Evolutionary conservation across 768 basidiomycete genomes (phyloP).

Genomic region (Mycena sanguinolenta): DNA sequence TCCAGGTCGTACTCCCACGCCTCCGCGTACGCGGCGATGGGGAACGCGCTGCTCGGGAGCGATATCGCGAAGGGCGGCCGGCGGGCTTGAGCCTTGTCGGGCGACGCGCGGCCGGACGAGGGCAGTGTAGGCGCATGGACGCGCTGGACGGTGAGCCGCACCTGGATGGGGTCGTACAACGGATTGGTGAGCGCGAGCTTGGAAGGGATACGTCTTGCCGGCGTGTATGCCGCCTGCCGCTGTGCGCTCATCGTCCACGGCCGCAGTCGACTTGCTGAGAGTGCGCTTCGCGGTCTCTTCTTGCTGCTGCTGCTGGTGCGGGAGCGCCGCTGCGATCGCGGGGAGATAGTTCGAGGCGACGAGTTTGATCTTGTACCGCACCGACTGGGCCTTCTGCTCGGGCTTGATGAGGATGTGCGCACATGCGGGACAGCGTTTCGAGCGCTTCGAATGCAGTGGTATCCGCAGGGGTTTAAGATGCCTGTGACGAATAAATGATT

Average conservation of each 20-base stretch:
- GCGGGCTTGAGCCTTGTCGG: slow-evolving; percentile 70
- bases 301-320: slow-evolving; percentile 64
- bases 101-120: slow-evolving; percentile 21
- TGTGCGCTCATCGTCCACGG: slow-evolving; percentile 55
- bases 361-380: slow-evolving; percentile 97
- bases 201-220: slow-evolving; percentile 88
- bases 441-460: slow-evolving; percentile 92
- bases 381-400: slow-evolving; percentile 95
- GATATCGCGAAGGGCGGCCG: slow-evolving; percentile 85
- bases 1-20: slow-evolving; percentile 97
- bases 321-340: slow-evolving; percentile 79
- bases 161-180: slow-evolving; percentile 94
- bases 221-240: slow-evolving; percentile 66
- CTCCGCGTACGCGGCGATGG: slow-evolving; percentile 92
- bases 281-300: slow-evolving; percentile 59
- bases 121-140: slow-evolving; percentile 51
- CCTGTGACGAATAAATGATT: slow-evolving; percentile 55
- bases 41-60: slow-evolving; percentile 82
- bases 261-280: slow-evolving; percentile 54
- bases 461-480: slow-evolving; percentile 91
- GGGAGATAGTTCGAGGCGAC: slow-evolving; percentile 96
- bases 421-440: slow-evolving; percentile 95
- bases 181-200: slow-evolving; percentile 95
- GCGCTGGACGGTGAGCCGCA: slow-evolving; percentile 86
- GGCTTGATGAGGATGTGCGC: slow-evolving; percentile 98